Percentiles rank a stretch among this genome's conserved stretches.
phyloP scores from a whole-genome alignment of 1,139 yeast species.

The Blastobotrys buckinghamii region DNA sequence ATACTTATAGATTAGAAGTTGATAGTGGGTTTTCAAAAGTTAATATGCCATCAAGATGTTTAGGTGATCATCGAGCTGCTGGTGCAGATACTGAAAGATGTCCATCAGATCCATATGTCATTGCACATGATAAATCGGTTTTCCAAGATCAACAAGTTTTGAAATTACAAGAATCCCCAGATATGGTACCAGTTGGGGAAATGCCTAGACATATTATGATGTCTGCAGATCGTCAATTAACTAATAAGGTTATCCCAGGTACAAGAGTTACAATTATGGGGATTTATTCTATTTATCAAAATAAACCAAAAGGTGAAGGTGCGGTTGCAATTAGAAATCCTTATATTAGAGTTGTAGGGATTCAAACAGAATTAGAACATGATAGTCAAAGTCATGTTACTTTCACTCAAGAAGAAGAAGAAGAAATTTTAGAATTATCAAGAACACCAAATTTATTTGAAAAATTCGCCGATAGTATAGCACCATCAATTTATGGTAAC shows the following conservation, averaged over 20 bases:
- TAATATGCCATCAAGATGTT: slow-evolving; percentile 69
- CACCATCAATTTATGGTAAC: slow-evolving; percentile 95
- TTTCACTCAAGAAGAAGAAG: slow-evolving; percentile 92
- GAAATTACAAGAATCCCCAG: slow-evolving; percentile 93
- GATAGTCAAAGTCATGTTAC: slow-evolving; percentile 58
- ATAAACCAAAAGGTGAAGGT: slow-evolving; percentile 46
- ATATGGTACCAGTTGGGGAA: slow-evolving; percentile 98
- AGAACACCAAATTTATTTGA: slow-evolving; percentile 82
- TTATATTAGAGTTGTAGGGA: slow-evolving; percentile 79
- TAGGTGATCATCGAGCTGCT: slow-evolving; percentile 41
- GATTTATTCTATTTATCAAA: slow-evolving; percentile 82
- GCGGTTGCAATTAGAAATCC: slow-evolving; percentile 92
- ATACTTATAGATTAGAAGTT: slow-evolving; percentile 61
- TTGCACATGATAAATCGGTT: slow-evolving; percentile 86
- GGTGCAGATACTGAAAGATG: slow-evolving; percentile 50
- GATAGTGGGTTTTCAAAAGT: slow-evolving; percentile 76
- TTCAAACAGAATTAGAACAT: slow-evolving; percentile 74
- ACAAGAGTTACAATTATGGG: slow-evolving; percentile 90
- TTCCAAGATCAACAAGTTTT: slow-evolving; percentile 93
- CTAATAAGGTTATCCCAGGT: slow-evolving; percentile 92
- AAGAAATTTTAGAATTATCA: slow-evolving; percentile 75
- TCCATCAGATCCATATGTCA: slow-evolving; percentile 87
- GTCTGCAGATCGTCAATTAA: slow-evolving; percentile 83
- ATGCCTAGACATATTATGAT: slow-evolving; percentile 92
- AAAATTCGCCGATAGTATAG: slow-evolving; percentile 80